Evolutionary conservation across 2,329 filamentous ascomycete species (phyloP).

Genomic region (Penicillium sp.): DNA sequence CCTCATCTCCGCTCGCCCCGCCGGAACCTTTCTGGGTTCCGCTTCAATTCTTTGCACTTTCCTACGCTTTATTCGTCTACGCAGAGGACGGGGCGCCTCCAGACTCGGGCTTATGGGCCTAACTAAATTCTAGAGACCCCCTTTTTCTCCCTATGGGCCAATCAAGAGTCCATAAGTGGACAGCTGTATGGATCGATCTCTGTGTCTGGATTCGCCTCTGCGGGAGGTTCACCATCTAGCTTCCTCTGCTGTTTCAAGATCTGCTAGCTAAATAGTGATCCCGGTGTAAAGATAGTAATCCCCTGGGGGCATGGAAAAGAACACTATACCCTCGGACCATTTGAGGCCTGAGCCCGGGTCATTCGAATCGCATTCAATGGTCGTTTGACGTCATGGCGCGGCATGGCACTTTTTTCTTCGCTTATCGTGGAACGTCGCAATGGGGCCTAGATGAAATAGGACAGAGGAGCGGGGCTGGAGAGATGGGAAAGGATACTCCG

Average conservation of each 20-base stretch:
- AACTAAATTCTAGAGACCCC: conserved; percentile 2
- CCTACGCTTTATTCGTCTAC: not conserved
- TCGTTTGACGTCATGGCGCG: conserved; percentile 19
- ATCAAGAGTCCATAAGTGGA: conserved; percentile 10
- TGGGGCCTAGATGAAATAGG: not conserved
- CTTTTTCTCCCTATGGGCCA: conserved; percentile 4
- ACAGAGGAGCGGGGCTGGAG: not conserved
- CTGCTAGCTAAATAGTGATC: not conserved
- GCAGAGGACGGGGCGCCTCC: not conserved
- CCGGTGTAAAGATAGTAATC: not conserved
- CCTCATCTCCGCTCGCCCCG: conserved; percentile 15
- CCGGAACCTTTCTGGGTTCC: conserved; percentile 12
- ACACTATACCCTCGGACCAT: not conserved
- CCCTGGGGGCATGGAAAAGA: not conserved
- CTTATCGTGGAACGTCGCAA: conserved; percentile 12
- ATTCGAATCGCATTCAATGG: not conserved
- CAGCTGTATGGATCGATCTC: conserved; percentile 15
- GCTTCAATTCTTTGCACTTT: conserved; percentile 18
- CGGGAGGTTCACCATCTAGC: conserved; percentile 7
- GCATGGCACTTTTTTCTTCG: conserved; percentile 2
- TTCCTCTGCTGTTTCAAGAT: not conserved
- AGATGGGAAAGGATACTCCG: not conserved
- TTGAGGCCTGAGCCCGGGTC: conserved; percentile 19
- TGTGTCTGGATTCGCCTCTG: conserved; percentile 16
- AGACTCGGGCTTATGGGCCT: not conserved